Evolutionary conservation across 768 basidiomycete genomes (phyloP), one percentile per base, ranked within the genome.

Genomic region (Cyclocybe cylindracea): DNA sequence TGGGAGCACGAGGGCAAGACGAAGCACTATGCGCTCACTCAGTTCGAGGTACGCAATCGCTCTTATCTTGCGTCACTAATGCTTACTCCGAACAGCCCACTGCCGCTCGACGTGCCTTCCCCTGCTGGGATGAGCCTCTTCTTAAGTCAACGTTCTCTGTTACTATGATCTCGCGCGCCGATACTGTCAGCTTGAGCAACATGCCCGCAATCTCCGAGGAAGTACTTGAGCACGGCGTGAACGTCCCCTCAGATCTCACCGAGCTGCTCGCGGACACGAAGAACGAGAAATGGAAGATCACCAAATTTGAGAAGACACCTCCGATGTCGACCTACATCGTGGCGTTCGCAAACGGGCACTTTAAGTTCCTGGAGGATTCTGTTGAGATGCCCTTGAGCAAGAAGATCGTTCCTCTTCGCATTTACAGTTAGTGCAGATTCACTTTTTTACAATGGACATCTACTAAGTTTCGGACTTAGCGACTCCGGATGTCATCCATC

Each of bases 91-190:
- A 33, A 11, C 57, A 96, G 87, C 86, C 94, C 36, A 96, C 91
- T 37, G 86, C 86, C 53, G 94, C 95, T 7, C 77, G 94, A 44
- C 79, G 83, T 38, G 83, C 87, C 5, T 90, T 92, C 67, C 91
- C 91, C 24, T 91, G 87, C 73, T 96, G 91, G 91, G 95, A 97
- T 64, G 94, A 97, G 64, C 96, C 95, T 11, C 77, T 83, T 35
- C 76, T 95, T 59, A 98, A 98, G 68, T 88, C 94, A 0, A 93
- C 87, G 2, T 91, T 87, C 64, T 62, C 79, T 0, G 73, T 94
- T 53, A 87, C 86, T 10, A 76, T 95, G 78, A 78, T 95, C 61
- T 91, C 92, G n/a, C 83, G 85, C 53, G 75, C 72, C 7, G 82
- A 84, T 55, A 87, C 89, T 4, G 82, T 85, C 63, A 89, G 82